Conservation (phyloP, 495 filamentous ascomycete species). For the Penicillium robsamsonii region DNA sequence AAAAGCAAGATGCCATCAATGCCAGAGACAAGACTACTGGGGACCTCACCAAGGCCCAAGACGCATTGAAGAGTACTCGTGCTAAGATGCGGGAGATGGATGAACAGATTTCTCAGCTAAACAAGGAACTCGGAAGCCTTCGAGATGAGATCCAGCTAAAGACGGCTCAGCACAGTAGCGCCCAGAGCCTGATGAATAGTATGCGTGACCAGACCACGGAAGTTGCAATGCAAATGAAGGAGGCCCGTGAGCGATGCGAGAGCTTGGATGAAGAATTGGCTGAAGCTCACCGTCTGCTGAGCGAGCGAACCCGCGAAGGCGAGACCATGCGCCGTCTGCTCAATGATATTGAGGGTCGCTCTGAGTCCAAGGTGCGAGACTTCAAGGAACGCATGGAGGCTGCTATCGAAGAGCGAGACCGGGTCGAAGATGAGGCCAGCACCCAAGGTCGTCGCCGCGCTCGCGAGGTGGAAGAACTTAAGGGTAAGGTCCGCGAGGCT, state of each 20-base stretch:
- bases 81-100: conserved; percentile 67
- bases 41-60: conserved; percentile 67
- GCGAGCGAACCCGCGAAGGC: conserved; percentile 87
- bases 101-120: conserved; percentile 62
- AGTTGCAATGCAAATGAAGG: conserved; percentile 89
- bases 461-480: conserved; percentile 84
- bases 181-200: conserved; percentile 79
- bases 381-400: conserved; percentile 87
- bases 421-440: conserved; percentile 85
- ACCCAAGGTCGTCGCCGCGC: conserved; percentile 70
- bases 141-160: conserved; percentile 82
- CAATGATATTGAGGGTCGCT: conserved; percentile 78
- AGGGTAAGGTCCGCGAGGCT: conserved; percentile 70
- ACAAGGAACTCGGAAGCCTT: conserved; percentile 61
- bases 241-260: conserved; percentile 76
- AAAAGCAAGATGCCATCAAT: conserved; percentile 73
- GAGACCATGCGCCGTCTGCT: conserved; percentile 93
- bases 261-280: conserved; percentile 90
- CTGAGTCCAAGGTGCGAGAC: conserved; percentile 77
- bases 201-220: conserved; percentile 92
- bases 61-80: conserved; percentile 64
- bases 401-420: conserved; percentile 86
- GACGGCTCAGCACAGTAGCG: conserved; percentile 77
- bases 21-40: conserved; percentile 62
- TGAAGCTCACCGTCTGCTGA: conserved; percentile 84